Conservation (phyloP, 768 basidiomycete genomes). For the Candolleomyces efflorescens region DNA sequence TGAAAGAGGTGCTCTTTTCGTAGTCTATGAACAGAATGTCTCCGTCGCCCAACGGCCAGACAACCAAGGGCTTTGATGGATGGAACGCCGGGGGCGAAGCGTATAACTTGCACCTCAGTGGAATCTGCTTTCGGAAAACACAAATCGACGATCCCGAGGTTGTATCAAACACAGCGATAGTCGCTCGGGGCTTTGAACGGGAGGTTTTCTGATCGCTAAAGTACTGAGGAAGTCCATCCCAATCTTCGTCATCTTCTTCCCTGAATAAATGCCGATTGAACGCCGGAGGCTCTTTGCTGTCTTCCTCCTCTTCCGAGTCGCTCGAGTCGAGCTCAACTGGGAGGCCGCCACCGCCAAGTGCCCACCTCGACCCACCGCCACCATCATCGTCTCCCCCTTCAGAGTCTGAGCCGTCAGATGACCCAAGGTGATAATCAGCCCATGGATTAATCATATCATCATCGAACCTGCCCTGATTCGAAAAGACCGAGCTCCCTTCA, state of each 20-base stretch:
- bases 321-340: not conserved
- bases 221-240: not conserved
- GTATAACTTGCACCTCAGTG: slow-evolving; percentile 17
- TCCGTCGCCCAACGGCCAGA: slow-evolving; percentile 25
- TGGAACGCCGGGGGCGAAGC: slow-evolving; percentile 24
- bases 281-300: not conserved
- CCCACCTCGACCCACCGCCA: not conserved
- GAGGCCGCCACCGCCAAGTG: not conserved
- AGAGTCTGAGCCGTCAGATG: not conserved
- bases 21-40: slow-evolving; percentile 24
- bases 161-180: not conserved
- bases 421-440: not conserved
- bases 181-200: not conserved
- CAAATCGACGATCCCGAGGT: not conserved
- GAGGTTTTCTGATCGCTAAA: not conserved
- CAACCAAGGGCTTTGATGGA: slow-evolving; percentile 18
- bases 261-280: too few species aligned
- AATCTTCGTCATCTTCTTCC: not conserved
- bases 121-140: not conserved
- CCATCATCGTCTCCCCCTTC: not conserved
- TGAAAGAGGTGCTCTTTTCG: slow-evolving; percentile 20
- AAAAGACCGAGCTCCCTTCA: slow-evolving; percentile 4
- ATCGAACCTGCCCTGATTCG: slow-evolving; percentile 1
- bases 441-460: slow-evolving; percentile 6
- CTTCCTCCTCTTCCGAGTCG: slow-evolving; percentile 1